A percentile compares a stretch with the other conserved stretches of the same genome.
phyloP scores from a whole-genome alignment of 2,329 filamentous ascomycete genomes.

The Fusarium verrucosum region DNA sequence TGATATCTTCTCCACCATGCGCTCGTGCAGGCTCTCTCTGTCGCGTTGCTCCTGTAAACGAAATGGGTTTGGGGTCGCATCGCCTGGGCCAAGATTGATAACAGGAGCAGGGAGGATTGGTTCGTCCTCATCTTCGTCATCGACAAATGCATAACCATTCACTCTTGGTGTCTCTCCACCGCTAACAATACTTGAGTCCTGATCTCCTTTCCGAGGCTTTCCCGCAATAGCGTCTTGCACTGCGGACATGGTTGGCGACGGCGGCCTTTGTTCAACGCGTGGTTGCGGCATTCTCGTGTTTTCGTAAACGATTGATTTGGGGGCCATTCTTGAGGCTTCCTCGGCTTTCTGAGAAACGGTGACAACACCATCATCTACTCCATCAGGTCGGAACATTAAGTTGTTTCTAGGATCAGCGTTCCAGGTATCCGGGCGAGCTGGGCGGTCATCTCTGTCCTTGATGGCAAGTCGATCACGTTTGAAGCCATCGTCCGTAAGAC shows the following conservation, averaged over 20 bases:
- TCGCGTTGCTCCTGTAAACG: constrained; percentile 77
- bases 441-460: constrained; percentile 73
- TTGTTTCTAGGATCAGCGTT: constrained; percentile 78
- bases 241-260: constrained; percentile 85
- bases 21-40: constrained; percentile 83
- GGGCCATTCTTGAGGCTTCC: constrained; percentile 74
- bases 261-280: constrained; percentile 58
- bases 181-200: constrained; percentile 63
- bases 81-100: constrained; percentile 67
- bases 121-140: constrained; percentile 70
- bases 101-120: constrained; percentile 45
- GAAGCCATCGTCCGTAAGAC: constrained; percentile 65
- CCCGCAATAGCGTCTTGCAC: constrained; percentile 86
- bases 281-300: constrained; percentile 80
- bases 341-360: constrained; percentile 76
- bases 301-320: constrained; percentile 79
- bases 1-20: constrained; percentile 84
- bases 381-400: constrained; percentile 85
- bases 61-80: constrained; percentile 82
- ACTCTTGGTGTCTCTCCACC: constrained; percentile 84
- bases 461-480: constrained; percentile 69
- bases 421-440: constrained; percentile 82
- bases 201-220: constrained; percentile 68
- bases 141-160: constrained; percentile 94
- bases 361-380: constrained; percentile 65